Conservation (phyloP, 306 rosid species). For the Cicer yamashitae region DNA sequence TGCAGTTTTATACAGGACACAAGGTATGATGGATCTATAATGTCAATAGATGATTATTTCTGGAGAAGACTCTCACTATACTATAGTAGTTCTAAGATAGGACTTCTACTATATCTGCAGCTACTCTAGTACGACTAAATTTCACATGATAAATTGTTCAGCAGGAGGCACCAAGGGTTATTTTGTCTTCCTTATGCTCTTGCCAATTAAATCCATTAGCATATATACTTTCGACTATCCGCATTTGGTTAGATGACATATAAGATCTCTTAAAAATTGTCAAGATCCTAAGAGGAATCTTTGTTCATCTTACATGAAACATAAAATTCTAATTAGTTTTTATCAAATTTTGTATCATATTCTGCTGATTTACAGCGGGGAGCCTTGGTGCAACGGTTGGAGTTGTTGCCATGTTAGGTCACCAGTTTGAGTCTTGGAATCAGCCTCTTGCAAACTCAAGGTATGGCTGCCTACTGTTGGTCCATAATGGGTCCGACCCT, state of each 20-base stretch:
- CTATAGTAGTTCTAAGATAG: constrained; percentile 8
- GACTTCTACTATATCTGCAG: constrained; percentile 34
- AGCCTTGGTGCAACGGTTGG: neutral
- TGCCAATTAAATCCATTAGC: neutral
- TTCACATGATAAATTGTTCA: constrained; percentile 28
- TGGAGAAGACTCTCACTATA: neutral
- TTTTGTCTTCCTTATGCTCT: constrained; percentile 26
- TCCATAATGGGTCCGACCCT: neutral
- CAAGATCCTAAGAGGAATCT: constrained; percentile 6
- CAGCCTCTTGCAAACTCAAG: neutral
- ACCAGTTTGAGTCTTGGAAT: neutral
- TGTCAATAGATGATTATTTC: constrained; percentile 27
- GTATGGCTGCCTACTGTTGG: neutral
- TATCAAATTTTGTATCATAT: constrained; percentile 15
- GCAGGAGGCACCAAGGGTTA: constrained; percentile 8
- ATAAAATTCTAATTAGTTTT: neutral
- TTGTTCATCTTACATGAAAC: constrained; percentile 19
- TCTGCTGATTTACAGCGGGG: constrained; percentile 1
- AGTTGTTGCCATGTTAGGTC: constrained; percentile 13
- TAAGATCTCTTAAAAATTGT: constrained; percentile 17
- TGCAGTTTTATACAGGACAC: constrained; percentile 75
- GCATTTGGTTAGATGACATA: constrained; percentile 25
- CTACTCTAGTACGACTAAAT: constrained; percentile 11
- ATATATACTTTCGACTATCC: constrained; percentile 20
- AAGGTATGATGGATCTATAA: constrained; percentile 60